Percentiles rank a stretch among this genome's conserved stretches.
Evolutionary conservation across 2,329 filamentous ascomycete species (phyloP).

Genomic region (Fusarium cyanostomum): DNA sequence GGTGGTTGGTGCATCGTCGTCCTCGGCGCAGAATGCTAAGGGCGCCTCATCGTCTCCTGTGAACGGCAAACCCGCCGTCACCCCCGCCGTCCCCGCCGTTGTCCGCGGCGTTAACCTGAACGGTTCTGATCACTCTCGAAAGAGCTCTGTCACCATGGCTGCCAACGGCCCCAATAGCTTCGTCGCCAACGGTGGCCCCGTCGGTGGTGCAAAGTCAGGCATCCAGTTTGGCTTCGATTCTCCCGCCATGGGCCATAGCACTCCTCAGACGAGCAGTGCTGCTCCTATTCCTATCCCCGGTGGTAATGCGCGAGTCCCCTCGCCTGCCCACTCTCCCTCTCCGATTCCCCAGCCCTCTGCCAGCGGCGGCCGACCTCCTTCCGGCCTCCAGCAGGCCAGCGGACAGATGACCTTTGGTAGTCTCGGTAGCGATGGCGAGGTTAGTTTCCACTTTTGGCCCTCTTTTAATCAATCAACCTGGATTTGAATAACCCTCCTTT

Average conservation of each 20-base stretch:
- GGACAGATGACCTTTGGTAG: constrained; percentile 83
- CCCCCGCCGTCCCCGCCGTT: constrained; percentile 74
- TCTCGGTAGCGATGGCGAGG: constrained; percentile 81
- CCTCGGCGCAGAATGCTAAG: constrained; percentile 66
- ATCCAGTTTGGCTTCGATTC: constrained; percentile 89
- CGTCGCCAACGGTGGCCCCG: constrained; percentile 76
- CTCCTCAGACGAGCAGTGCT: constrained; percentile 65
- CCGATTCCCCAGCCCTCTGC: constrained; percentile 90
- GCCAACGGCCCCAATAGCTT: constrained; percentile 81
- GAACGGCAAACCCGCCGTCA: constrained; percentile 82
- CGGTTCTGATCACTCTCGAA: constrained; percentile 82
- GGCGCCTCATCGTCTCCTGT: constrained; percentile 77
- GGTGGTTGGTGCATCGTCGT: constrained; percentile 63
- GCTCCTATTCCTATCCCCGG: constrained; percentile 71
- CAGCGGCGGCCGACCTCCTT: constrained; percentile 86
- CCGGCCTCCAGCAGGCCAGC: constrained; percentile 74
- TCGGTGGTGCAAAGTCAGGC: constrained; percentile 66
- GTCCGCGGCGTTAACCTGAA: constrained; percentile 72
- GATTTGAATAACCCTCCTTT: background rate
- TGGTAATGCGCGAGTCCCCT: constrained; percentile 75
- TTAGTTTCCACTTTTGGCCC: constrained; percentile 53
- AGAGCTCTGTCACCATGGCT: constrained; percentile 91
- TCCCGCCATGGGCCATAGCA: constrained; percentile 72
- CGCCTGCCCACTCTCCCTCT: constrained; percentile 87
- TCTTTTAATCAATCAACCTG: constrained; percentile 3